Conservation (phyloP, 352 stramenopile genomes). For the Globisporangium sylvaticum region DNA sequence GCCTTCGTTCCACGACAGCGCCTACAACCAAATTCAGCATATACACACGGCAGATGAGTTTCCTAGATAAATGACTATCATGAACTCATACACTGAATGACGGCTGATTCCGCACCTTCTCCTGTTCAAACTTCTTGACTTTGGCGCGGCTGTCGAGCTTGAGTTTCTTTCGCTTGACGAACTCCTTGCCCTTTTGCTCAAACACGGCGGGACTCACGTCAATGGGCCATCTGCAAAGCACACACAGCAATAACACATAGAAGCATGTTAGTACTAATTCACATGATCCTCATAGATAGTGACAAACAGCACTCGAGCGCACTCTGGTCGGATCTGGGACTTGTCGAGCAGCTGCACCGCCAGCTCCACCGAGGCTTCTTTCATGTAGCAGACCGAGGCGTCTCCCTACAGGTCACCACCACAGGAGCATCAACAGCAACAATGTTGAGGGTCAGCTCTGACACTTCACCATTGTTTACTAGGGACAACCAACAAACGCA, state of each 20-base stretch:
- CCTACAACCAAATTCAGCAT: constrained; percentile 43
- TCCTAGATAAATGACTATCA: background rate
- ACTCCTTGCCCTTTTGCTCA: constrained; percentile 82
- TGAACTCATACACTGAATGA: background rate
- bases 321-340: constrained; percentile 78
- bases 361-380: constrained; percentile 93
- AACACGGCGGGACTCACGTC: constrained; percentile 83
- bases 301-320: constrained; percentile 16
- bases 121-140: constrained; percentile 85
- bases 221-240: constrained; percentile 52
- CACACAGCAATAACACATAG: constrained; percentile 2
- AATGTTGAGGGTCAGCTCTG: background rate
- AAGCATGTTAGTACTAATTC: background rate
- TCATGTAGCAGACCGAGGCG: constrained; percentile 94
- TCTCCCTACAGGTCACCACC: constrained; percentile 69
- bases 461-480: background rate
- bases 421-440: too few species aligned
- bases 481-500: constrained; percentile 22
- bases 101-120: constrained; percentile 50
- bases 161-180: constrained; percentile 73
- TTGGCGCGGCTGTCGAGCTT: constrained; percentile 83
- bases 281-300: too few species aligned
- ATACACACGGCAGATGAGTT: background rate
- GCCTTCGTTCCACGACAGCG: constrained; percentile 94
- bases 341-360: constrained; percentile 93